Evolutionary conservation across 345 rosid species (phyloP).

Genomic region (Citrus trifoliata): DNA sequence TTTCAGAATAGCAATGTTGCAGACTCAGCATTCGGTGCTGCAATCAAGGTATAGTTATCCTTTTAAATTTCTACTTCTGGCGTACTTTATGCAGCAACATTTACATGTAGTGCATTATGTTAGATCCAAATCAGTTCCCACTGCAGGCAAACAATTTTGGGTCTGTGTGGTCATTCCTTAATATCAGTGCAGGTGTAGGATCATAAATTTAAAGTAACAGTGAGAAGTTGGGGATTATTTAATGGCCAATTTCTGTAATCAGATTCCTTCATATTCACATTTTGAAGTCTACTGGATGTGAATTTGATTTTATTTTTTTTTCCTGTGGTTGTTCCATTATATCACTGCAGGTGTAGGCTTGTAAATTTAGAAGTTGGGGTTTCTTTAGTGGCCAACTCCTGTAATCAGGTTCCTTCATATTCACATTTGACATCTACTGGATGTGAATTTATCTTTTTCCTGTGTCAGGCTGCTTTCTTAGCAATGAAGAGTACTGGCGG

Average conservation of each 20-base stretch:
- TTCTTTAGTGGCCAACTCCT: neutral
- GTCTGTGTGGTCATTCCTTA: neutral
- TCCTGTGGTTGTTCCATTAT: neutral
- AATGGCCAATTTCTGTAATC: neutral
- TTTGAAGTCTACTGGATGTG: neutral
- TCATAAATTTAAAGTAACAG: neutral
- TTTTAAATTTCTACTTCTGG: neutral
- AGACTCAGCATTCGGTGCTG: constrained; percentile 97
- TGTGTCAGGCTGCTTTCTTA: constrained; percentile 78
- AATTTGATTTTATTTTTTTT: neutral
- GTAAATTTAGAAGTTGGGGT: neutral
- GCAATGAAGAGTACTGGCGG: constrained; percentile 97
- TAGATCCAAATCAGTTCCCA: neutral
- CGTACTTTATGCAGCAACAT: neutral
- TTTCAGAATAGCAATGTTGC: constrained; percentile 74
- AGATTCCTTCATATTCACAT: neutral
- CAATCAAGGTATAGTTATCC: constrained; percentile 59
- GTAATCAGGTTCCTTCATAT: neutral
- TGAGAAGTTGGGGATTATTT: neutral
- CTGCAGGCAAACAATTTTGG: neutral
- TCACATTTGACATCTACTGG: neutral
- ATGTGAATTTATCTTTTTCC: neutral
- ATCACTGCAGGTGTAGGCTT: neutral
- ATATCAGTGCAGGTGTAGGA: neutral
- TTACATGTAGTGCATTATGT: neutral